Evolutionary conservation across 257 asterid species (phyloP), one percentile per base, ranked within the genome.

Genomic region (Gynochthodes officinalis): DNA sequence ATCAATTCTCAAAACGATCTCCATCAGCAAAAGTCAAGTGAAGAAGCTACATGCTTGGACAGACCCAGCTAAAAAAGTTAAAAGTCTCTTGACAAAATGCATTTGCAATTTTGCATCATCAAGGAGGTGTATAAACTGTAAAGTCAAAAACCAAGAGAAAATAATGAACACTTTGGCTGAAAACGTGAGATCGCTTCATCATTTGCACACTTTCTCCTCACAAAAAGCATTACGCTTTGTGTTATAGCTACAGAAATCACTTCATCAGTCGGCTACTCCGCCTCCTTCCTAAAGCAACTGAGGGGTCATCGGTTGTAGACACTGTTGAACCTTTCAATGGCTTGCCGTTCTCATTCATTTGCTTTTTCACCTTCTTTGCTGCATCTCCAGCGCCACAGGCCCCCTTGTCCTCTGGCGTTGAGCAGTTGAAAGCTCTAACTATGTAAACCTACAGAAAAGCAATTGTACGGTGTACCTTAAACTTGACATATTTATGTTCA

Each of bases 371-470:
- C 77, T 67, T 53, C 77, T 75, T 75, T 30, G 68, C 44, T 18
- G 79, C 60, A 62, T 84, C 83, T 63, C 79, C 87, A 27, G 44
- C 84, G 37, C 74, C 84, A 70, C 64, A 40, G n/a, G 48, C 83
- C 12, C 40, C 21, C 9, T 13, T 14, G 37, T 74, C 75, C 7
- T 66, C 80, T 50, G 61, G 55, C 27, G 76, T 78, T 67, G 73
- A 39, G 70, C 78, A 62, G 40, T 75, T 61, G 35, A 73, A 79
- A 60, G 93, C 90, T 74, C 89, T 83, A 71, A 88, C 88, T 49
- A 84, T 84, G 78, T 92, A 78, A 35, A 91, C 91, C 97, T 91
- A 81, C 73, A 35, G 30, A 18, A 0, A 54, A 19, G 13, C 9
- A 18, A 30, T 40, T 0, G 60, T n/a, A n/a, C n/a, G n/a, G n/a